phyloP scores from a whole-genome alignment of 805 yeast species.

The Maudiozyma barnettii region DNA sequence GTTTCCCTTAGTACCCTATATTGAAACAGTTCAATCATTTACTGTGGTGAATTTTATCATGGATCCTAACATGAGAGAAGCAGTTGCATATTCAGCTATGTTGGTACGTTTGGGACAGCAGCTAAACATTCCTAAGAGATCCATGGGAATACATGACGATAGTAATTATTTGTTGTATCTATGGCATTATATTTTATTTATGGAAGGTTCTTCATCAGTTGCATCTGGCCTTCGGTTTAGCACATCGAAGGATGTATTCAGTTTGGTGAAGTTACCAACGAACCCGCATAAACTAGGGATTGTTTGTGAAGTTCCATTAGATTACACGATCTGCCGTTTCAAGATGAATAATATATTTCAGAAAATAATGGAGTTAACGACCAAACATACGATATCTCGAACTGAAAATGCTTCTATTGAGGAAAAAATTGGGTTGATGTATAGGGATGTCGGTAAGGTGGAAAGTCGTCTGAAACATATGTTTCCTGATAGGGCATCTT shows the following conservation, averaged over 20 bases:
- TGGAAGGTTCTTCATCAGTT: constrained; percentile 27
- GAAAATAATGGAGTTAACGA: constrained; percentile 14
- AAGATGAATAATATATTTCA: constrained; percentile 15
- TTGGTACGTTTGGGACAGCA: constrained; percentile 23
- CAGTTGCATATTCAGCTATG: constrained; percentile 19
- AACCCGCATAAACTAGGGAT: neutral
- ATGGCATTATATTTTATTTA: constrained; percentile 21
- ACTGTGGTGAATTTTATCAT: constrained; percentile 18
- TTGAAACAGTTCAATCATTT: constrained; percentile 19
- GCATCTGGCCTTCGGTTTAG: constrained; percentile 21
- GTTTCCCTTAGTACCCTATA: constrained; percentile 16
- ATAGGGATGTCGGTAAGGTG: constrained; percentile 8
- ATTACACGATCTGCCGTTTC: constrained; percentile 20
- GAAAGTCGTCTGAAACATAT: constrained; percentile 5
- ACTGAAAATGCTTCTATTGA: constrained; percentile 3
- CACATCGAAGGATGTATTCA: constrained; percentile 9
- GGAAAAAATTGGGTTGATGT: constrained; percentile 6
- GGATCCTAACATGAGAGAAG: constrained; percentile 25
- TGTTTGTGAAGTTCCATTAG: constrained; percentile 6
- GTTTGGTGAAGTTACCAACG: constrained; percentile 8
- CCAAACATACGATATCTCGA: constrained; percentile 3
- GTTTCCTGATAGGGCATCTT: constrained; percentile 7
- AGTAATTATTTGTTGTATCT: constrained; percentile 4
- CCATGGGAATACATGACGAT: neutral
- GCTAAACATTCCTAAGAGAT: constrained; percentile 13